These are phyloP conservation scores for Capronia coronata DNA, from an alignment of 2,329 filamentous ascomycete genomes.

Conservation along the genomic window DNA sequence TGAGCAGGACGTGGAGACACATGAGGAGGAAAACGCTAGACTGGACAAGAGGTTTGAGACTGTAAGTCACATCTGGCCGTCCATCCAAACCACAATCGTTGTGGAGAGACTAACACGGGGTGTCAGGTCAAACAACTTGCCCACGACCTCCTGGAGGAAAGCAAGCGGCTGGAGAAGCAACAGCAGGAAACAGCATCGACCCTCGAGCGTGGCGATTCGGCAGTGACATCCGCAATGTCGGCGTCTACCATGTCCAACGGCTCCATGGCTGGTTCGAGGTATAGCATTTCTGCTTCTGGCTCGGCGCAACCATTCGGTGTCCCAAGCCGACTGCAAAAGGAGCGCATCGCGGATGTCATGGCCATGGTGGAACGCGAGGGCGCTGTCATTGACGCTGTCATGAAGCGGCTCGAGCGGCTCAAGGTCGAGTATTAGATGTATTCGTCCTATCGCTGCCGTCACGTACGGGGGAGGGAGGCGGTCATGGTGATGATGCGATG, in stretches of 20 bases:
- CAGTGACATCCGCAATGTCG: conserved; percentile 13
- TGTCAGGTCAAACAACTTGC: conserved; percentile 39
- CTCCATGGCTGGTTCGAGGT: conserved; percentile 28
- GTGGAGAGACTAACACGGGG: not conserved
- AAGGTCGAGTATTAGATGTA: conserved; percentile 21
- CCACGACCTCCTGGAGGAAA: conserved; percentile 34
- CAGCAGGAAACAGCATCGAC: conserved; percentile 22
- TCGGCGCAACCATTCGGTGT: conserved; percentile 10
- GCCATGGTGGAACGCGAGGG: conserved; percentile 45
- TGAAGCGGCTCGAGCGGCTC: conserved; percentile 24
- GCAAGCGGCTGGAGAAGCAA: conserved; percentile 31
- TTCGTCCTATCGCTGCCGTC: not conserved
- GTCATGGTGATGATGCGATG: not conserved
- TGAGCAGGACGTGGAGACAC: conserved; percentile 12
- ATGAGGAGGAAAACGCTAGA: conserved; percentile 23
- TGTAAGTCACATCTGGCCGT: conserved; percentile 30
- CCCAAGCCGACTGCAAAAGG: conserved; percentile 36
- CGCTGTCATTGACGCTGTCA: conserved; percentile 27
- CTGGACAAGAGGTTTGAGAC: conserved; percentile 37
- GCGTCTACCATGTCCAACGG: conserved; percentile 25
- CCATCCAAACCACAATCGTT: conserved; percentile 6
- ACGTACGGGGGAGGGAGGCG: not conserved
- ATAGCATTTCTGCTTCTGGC: conserved; percentile 3
- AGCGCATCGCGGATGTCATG: conserved; percentile 44
- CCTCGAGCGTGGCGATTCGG: conserved; percentile 8